Evolutionary conservation across 768 basidiomycete genomes (phyloP).

Genomic region (Hericium coralloides): DNA sequence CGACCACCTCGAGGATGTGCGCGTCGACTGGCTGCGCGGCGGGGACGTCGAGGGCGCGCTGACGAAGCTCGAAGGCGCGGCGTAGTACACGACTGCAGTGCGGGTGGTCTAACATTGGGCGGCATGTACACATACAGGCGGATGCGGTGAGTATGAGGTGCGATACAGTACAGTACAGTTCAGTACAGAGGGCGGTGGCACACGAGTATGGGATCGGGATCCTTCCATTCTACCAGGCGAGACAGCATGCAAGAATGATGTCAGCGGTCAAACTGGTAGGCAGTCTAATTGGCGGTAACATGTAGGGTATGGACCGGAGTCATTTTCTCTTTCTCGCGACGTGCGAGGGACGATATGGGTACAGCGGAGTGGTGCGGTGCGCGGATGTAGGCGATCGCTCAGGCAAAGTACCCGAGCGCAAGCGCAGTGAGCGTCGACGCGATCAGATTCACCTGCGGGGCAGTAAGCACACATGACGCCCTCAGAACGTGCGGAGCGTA

Average conservation of each 20-base stretch:
- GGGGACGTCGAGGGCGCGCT: slow-evolving; percentile 7
- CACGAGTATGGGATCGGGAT: too few relatives aligned
- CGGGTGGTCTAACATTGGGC: too few relatives aligned
- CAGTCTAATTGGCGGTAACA: not conserved
- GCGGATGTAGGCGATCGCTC: not conserved
- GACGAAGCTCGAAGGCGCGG: not conserved
- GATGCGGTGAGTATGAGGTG: not conserved
- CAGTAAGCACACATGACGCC: not conserved
- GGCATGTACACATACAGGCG: too few relatives aligned
- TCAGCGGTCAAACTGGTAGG: not conserved
- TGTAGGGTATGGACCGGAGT: too few relatives aligned
- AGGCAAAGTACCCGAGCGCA: slow-evolving; percentile 12
- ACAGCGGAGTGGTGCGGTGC: not conserved
- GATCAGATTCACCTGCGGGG: slow-evolving; percentile 12
- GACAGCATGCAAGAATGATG: not conserved
- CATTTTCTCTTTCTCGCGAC: too few relatives aligned
- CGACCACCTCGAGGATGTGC: slow-evolving; percentile 72
- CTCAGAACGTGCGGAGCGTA: slow-evolving; percentile 19
- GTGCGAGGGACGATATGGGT: not conserved
- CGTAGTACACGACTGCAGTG: too few relatives aligned
- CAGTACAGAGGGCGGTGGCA: too few relatives aligned
- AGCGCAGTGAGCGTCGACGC: slow-evolving; percentile 13
- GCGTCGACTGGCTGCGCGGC: slow-evolving; percentile 40
- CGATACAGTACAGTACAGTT: too few relatives aligned
- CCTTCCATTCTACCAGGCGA: not conserved